phyloP scores from a whole-genome alignment of 2,329 filamentous ascomycete species.

The Apiospora hydei region DNA sequence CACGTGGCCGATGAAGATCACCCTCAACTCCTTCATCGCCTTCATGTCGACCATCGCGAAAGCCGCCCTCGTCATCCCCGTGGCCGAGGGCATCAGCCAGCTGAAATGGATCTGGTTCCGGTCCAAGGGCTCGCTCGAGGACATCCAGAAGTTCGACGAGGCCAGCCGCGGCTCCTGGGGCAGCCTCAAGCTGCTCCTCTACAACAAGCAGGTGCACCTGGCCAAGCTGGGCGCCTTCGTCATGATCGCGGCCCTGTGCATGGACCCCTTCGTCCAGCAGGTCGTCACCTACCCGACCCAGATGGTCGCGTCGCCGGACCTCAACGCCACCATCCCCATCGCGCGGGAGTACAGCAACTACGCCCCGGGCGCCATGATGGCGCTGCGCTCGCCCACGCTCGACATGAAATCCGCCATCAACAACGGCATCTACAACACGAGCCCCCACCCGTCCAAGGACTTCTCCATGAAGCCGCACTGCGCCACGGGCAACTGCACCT shows the following conservation, averaged over 20 bases:
- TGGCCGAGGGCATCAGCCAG: slow-evolving; percentile 31
- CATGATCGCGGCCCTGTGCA: slow-evolving; percentile 27
- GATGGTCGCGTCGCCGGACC: slow-evolving; percentile 8
- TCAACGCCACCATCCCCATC: slow-evolving; percentile 26
- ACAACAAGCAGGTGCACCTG: slow-evolving; percentile 26
- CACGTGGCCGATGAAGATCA: slow-evolving; percentile 30
- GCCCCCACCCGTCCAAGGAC: slow-evolving; percentile 23
- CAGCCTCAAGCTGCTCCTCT: slow-evolving; percentile 29
- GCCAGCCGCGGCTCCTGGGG: slow-evolving; percentile 31
- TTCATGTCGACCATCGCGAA: slow-evolving; percentile 32
- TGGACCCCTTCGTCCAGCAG: slow-evolving; percentile 31
- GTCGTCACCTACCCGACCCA: slow-evolving; percentile 29
- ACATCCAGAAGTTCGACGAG: slow-evolving; percentile 32
- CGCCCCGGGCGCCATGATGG: slow-evolving; percentile 26
- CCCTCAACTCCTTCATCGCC: slow-evolving; percentile 31
- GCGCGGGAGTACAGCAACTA: slow-evolving; percentile 24
- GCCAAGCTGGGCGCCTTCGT: slow-evolving; percentile 33
- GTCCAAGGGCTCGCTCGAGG: slow-evolving; percentile 26
- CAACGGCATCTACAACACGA: slow-evolving; percentile 28
- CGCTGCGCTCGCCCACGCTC: slow-evolving; percentile 25
- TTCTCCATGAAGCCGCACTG: slow-evolving; percentile 24
- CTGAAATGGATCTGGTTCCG: slow-evolving; percentile 31
- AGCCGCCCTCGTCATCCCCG: slow-evolving; percentile 28
- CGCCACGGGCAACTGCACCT: slow-evolving; percentile 29
- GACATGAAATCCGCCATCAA: slow-evolving; percentile 30